Evolutionary conservation across 179 eudicot species (phyloP).

Genomic region (Sideroxylon spinosum): DNA sequence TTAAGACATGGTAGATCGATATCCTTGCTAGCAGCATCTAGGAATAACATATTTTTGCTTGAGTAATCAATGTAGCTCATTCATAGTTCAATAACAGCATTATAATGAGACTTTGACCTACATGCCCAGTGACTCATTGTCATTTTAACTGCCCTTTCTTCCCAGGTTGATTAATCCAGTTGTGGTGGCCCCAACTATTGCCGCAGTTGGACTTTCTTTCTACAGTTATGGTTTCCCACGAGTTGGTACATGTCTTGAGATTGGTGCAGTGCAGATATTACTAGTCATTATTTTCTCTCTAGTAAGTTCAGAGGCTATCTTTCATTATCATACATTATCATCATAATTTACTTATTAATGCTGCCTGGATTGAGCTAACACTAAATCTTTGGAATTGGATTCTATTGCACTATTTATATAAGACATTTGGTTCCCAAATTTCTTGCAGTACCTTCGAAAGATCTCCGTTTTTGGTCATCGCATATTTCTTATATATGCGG

Average conservation of each 20-base stretch:
- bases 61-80: neutral
- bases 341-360: slow-evolving; percentile 6
- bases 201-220: slow-evolving; percentile 95
- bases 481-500: slow-evolving; percentile 86
- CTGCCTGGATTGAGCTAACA: neutral
- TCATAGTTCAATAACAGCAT: slow-evolving; percentile 1
- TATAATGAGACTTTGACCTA: neutral
- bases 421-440: slow-evolving; percentile 6
- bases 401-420: neutral
- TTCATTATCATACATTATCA: neutral
- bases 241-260: slow-evolving; percentile 91
- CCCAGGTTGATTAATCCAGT: slow-evolving; percentile 90
- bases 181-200: slow-evolving; percentile 95
- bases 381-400: slow-evolving; percentile 8
- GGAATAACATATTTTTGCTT: neutral
- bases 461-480: slow-evolving; percentile 88
- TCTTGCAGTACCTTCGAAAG: slow-evolving; percentile 90
- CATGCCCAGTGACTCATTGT: neutral
- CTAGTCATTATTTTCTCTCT: slow-evolving; percentile 80
- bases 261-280: slow-evolving; percentile 82
- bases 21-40: neutral
- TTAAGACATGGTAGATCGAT: neutral
- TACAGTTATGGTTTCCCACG: slow-evolving; percentile 93
- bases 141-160: neutral
- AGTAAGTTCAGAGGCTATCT: slow-evolving; percentile 47